These are phyloP conservation scores for Pythium phragmiticola DNA, from an alignment of 352 stramenopile genomes.

Conservation along the genomic window DNA sequence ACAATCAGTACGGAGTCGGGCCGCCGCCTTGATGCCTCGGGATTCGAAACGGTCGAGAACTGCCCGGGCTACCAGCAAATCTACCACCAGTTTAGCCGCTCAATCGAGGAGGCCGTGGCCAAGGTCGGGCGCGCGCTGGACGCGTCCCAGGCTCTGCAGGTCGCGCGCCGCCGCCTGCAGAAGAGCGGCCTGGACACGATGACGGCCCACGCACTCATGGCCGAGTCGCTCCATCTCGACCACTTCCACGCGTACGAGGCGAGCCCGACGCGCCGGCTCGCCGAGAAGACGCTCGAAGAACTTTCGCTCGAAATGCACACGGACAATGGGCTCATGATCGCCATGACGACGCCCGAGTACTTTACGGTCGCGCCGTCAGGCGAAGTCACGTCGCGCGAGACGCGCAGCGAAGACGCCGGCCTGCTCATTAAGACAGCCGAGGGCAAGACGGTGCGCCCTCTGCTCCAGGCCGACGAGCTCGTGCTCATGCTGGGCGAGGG, in stretches of 20 bases:
- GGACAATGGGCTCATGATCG: slow-evolving; percentile 75
- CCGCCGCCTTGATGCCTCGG: slow-evolving; percentile 36
- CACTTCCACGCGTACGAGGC: slow-evolving; percentile 81
- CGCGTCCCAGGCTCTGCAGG: slow-evolving; percentile 48
- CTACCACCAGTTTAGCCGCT: slow-evolving; percentile 54
- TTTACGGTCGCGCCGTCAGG: slow-evolving; percentile 52
- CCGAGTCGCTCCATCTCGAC: slow-evolving; percentile 73
- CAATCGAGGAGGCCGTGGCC: slow-evolving; percentile 54
- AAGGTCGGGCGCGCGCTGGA: slow-evolving; percentile 59
- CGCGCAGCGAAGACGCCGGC: slow-evolving; percentile 56
- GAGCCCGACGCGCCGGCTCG: slow-evolving; percentile 22
- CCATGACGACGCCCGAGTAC: slow-evolving; percentile 71
- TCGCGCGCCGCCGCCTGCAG: slow-evolving; percentile 27
- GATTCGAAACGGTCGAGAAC: slow-evolving; percentile 38
- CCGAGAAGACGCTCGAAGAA: slow-evolving; percentile 25
- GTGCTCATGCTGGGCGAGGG: slow-evolving; percentile 80
- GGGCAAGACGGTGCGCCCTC: slow-evolving; percentile 54
- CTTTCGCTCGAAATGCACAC: slow-evolving; percentile 75
- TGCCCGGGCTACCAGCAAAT: slow-evolving; percentile 58
- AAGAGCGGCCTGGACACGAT: slow-evolving; percentile 25
- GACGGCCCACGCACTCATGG: slow-evolving; percentile 53
- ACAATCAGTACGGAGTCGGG: slow-evolving; percentile 73
- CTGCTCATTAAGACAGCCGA: slow-evolving; percentile 60
- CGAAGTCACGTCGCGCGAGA: slow-evolving; percentile 40
- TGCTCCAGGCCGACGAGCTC: slow-evolving; percentile 68